Conservation (phyloP, 441 rosid genomes). For the Populus hybrid region DNA sequence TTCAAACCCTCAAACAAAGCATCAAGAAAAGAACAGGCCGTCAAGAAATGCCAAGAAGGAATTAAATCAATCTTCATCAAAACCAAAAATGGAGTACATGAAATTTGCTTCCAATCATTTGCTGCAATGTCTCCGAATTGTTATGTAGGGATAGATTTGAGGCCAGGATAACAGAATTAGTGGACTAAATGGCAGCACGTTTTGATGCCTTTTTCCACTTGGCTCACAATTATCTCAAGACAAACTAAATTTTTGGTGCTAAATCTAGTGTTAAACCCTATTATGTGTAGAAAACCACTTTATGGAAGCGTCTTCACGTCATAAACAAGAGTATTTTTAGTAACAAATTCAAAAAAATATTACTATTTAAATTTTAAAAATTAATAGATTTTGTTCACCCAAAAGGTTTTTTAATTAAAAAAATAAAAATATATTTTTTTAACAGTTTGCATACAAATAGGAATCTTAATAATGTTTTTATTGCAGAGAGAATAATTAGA, state of each 20-base stretch:
- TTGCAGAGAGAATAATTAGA: no score
- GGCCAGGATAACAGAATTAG: background rate
- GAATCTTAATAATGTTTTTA: no score
- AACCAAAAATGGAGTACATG: background rate
- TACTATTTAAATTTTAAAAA: no score
- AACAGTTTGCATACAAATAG: no score
- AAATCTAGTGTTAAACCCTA: background rate
- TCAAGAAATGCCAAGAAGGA: slow-evolving; percentile 17
- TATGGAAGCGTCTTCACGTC: no score
- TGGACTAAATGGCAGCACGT: slow-evolving; percentile 28
- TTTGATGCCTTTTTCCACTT: slow-evolving; percentile 15
- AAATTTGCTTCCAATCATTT: slow-evolving; percentile 32
- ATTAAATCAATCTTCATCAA: slow-evolving; percentile 36
- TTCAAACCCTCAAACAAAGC: slow-evolving; percentile 7
- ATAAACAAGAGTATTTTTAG: no score
- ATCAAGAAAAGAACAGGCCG: background rate
- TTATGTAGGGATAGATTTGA: background rate
- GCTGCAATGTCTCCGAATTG: background rate
- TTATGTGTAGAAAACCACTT: background rate
- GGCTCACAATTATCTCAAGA: background rate
- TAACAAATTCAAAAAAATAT: no score
- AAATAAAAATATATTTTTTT: no score
- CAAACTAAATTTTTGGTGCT: background rate
- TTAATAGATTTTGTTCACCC: no score
- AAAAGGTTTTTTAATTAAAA: no score